These are phyloP conservation scores for Panicum miliaceum DNA, from an alignment of 176 grass and related monocot genomes.

Conservation along the genomic window DNA sequence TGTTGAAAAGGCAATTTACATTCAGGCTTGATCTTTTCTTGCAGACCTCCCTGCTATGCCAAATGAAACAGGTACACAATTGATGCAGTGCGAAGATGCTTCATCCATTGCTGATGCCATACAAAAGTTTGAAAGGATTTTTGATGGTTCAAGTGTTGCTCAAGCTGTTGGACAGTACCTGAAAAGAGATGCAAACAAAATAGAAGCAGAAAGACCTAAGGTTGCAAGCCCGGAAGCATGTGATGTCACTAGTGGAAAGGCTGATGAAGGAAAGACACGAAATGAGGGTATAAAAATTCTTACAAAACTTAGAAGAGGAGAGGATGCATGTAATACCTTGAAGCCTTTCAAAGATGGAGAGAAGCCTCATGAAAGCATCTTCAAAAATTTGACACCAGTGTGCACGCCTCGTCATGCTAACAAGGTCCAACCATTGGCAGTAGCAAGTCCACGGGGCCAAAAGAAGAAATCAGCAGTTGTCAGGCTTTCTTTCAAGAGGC, in stretches of 20 bases:
- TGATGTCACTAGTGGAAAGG: constrained; percentile 45
- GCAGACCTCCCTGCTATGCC: constrained; percentile 64
- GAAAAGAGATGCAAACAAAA: constrained; percentile 57
- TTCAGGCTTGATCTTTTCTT: constrained; percentile 42
- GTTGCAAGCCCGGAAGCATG: constrained; percentile 32
- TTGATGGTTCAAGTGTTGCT: constrained; percentile 47
- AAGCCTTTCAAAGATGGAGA: constrained; percentile 61
- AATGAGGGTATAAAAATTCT: constrained; percentile 54
- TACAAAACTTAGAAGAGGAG: constrained; percentile 57
- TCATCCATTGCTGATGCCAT: constrained; percentile 60
- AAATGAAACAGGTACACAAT: constrained; percentile 52
- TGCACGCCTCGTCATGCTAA: constrained; percentile 75
- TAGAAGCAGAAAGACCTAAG: constrained; percentile 50
- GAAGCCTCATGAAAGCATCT: constrained; percentile 61
- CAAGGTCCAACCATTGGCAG: constrained; percentile 69
- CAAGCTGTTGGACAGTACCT: constrained; percentile 66
- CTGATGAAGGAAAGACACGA: constrained; percentile 46
- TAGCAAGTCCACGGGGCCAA: constrained; percentile 62
- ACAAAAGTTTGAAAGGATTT: constrained; percentile 67
- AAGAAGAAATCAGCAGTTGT: constrained; percentile 88
- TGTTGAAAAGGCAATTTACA: background rate
- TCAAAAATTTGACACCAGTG: constrained; percentile 74
- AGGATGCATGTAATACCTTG: constrained; percentile 54
- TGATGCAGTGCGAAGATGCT: constrained; percentile 68
- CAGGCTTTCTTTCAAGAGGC: constrained; percentile 84